Conservation (phyloP, 2,329 filamentous ascomycete species). For the Clonostachys rosea region DNA sequence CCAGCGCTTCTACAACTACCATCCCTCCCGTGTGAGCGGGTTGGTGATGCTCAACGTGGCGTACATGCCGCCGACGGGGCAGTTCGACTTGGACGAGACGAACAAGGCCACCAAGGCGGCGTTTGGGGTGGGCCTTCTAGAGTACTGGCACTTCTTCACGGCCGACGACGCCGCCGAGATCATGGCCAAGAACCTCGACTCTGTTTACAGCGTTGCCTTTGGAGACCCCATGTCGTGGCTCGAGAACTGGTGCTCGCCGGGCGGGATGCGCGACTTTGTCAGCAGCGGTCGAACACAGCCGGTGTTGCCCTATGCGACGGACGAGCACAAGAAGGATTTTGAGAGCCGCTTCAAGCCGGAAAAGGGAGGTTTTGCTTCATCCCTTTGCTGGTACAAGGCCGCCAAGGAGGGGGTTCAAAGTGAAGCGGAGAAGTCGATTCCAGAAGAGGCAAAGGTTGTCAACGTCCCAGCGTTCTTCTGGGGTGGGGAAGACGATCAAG, state of each 20-base stretch:
- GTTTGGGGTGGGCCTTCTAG: constrained; percentile 27
- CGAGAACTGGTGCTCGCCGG: constrained; percentile 25
- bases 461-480: constrained; percentile 17
- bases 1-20: constrained; percentile 32
- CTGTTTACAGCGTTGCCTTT: constrained; percentile 25
- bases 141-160: constrained; percentile 41
- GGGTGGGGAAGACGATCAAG: constrained; percentile 14
- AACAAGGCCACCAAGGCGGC: constrained; percentile 20
- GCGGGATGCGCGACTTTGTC: constrained; percentile 20
- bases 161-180: constrained; percentile 27
- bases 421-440: constrained; percentile 9
- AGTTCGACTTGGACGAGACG: constrained; percentile 26
- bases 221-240: constrained; percentile 19
- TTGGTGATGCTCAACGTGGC: constrained; percentile 33
- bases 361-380: constrained; percentile 15
- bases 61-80: constrained; percentile 26
- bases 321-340: constrained; percentile 14
- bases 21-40: constrained; percentile 31
- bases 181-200: constrained; percentile 29
- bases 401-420: constrained; percentile 9
- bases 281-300: constrained; percentile 11
- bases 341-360: constrained; percentile 11
- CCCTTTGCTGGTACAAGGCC: constrained; percentile 19
- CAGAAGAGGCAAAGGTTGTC: constrained; percentile 9
- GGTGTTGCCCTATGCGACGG: constrained; percentile 15